Base-by-base conservation (phyloP, 345 rosid species). In the Eutrema japonicum region DNA sequence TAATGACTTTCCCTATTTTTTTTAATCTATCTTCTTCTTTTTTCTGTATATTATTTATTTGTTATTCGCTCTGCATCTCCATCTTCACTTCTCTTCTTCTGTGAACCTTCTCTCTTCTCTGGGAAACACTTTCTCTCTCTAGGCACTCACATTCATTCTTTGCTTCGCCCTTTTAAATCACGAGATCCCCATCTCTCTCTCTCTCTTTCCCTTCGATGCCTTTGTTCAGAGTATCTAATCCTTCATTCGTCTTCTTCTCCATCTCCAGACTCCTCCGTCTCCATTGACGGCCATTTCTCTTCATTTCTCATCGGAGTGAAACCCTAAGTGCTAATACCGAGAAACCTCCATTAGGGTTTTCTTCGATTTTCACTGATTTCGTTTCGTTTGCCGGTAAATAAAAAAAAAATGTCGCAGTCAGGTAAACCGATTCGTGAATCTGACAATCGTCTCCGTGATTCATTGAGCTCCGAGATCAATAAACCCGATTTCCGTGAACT, bases 401-500 rank as follows among this genome's bases (percentile, higher is more conserved):
- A 38, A 37, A 67, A 37, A 67, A 65, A 47, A 80, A 89, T 91
- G 99, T 80, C 97, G 56, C 84, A 79, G 66, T 79, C 88, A 36
- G 84, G 80, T 51, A 87, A 89, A 67, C 72, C 88, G 52, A 73
- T 35, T 10, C 32, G 72, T 33, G 86, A 81, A 62, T 71, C 80
- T 14, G 85, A 82, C 10, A 78, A 83, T 79, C 86, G 77, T 18
- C 77, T 83, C 57, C 83, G 89, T 60, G 89, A 86, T 85, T 88
- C 81, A 16, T 90, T 2, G 67, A 83, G 70, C 27, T 74, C 82
- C 54, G 93, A 95, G 16, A 71, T 75, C 47, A 90, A 95, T 81
- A 95, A 92, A 83, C 99, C 98, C 3, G 99, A 95, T 81, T 95
- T 86, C 73, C 96, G 99, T 6, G 94, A 95, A 50, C 82, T 92